These are phyloP conservation scores for Penicillium crustosum DNA, from an alignment of 2,329 filamentous ascomycete species.

Conservation along the genomic window DNA sequence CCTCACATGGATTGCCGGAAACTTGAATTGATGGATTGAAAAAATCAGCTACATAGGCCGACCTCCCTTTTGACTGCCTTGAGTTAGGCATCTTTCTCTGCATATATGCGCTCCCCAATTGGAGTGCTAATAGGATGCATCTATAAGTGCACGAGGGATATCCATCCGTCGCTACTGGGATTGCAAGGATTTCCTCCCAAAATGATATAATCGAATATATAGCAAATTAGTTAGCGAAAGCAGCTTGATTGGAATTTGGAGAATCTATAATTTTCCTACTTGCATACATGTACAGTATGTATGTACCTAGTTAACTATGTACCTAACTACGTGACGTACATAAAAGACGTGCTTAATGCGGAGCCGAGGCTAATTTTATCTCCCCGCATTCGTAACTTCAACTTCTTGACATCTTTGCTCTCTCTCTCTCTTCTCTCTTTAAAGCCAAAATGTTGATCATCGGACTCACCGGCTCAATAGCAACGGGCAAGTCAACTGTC, in stretches of 20 bases:
- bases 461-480: constrained; percentile 93
- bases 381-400: constrained; percentile 25
- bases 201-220: not conserved
- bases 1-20: constrained; percentile 34
- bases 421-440: not conserved
- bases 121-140: not conserved
- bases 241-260: not conserved
- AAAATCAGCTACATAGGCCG: not conserved
- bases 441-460: constrained; percentile 75
- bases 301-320: not conserved
- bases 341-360: constrained; percentile 4
- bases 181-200: too few relatives aligned
- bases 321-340: not conserved
- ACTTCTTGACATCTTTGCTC: not conserved
- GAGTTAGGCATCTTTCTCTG: not conserved
- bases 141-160: not conserved
- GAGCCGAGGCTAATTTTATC: constrained; percentile 23
- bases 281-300: not conserved
- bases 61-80: not conserved
- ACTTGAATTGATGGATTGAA: constrained; percentile 14
- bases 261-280: not conserved
- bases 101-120: not conserved
- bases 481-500: constrained; percentile 96
- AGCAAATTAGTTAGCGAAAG: not conserved
- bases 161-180: not conserved